A percentile compares a stretch with the other conserved stretches of the same genome.
Conservation (phyloP, 2,329 filamentous ascomycete species). For the Neopestalotiopsis clavispora region DNA sequence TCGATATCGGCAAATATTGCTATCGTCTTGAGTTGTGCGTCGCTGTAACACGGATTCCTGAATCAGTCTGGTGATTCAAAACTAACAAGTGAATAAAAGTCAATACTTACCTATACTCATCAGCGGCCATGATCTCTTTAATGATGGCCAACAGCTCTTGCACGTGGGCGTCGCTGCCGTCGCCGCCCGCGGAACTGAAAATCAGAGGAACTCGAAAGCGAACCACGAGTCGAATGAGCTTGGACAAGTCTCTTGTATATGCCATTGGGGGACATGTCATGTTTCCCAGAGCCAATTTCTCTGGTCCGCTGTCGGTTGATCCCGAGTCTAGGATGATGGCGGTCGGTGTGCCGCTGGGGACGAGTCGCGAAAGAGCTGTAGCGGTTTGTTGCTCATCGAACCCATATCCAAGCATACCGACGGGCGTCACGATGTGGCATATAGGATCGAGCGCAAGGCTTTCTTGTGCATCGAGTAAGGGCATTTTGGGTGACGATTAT, state of each 20-base stretch:
- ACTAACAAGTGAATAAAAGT: not conserved
- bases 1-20: constrained; percentile 45
- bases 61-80: not conserved
- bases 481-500: not conserved
- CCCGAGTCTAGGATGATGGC: constrained; percentile 40
- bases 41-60: constrained; percentile 3
- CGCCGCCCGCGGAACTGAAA: constrained; percentile 51
- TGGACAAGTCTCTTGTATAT: constrained; percentile 47
- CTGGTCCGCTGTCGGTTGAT: constrained; percentile 41
- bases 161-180: constrained; percentile 51
- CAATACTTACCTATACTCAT: constrained; percentile 26
- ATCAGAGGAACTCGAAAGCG: constrained; percentile 43
- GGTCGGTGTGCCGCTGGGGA: constrained; percentile 33
- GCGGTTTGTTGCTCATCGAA: constrained; percentile 40
- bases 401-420: constrained; percentile 56
- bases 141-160: constrained; percentile 45
- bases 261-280: constrained; percentile 45
- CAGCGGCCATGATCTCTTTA: constrained; percentile 35
- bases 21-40: constrained; percentile 38
- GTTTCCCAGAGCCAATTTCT: constrained; percentile 44
- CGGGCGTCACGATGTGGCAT: constrained; percentile 49
- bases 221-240: constrained; percentile 40
- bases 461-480: not conserved
- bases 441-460: constrained; percentile 23
- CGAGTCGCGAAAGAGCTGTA: constrained; percentile 30